Percentiles rank a stretch among this genome's conserved stretches.
These are phyloP conservation scores for Urochloa ruziziensis DNA, from an alignment of 176 grass and related monocot species.

Conservation along the genomic window DNA sequence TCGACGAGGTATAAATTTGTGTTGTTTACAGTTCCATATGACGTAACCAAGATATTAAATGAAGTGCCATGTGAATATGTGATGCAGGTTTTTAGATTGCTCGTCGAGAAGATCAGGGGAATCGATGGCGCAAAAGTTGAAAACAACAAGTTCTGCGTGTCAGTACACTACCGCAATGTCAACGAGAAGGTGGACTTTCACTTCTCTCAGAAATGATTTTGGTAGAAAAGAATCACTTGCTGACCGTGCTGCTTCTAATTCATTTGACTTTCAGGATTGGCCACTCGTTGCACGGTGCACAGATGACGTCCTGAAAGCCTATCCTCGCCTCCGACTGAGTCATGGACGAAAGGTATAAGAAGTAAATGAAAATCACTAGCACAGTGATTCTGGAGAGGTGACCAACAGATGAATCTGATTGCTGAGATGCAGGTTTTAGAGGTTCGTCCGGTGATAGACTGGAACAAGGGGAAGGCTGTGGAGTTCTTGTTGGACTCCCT, in stretches of 20 bases:
- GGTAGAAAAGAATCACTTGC: neutral
- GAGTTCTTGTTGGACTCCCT: conserved; percentile 61
- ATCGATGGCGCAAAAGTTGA: conserved; percentile 58
- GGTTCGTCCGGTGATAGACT: conserved; percentile 57
- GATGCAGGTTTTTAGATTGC: conserved; percentile 62
- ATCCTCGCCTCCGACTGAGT: conserved; percentile 35
- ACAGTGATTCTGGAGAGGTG: neutral
- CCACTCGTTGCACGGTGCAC: conserved; percentile 30
- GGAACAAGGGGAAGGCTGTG: conserved; percentile 68
- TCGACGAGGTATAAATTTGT: conserved; percentile 51
- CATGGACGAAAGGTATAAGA: conserved; percentile 54
- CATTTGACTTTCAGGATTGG: conserved; percentile 43
- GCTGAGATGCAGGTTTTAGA: conserved; percentile 41
- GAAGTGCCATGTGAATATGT: neutral
- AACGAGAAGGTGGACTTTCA: conserved; percentile 44
- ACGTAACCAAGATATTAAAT: neutral
- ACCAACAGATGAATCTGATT: neutral
- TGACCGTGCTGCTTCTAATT: neutral
- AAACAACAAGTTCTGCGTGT: conserved; percentile 72
- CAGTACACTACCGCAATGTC: conserved; percentile 81
- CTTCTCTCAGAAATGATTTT: neutral
- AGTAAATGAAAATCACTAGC: neutral
- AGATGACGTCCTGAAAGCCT: conserved; percentile 32
- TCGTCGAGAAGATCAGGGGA: conserved; percentile 47
- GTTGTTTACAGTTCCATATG: neutral